These are phyloP conservation scores for Jimgerdemannia lactiflua DNA, from an alignment of 192 early-diverging fungal genomes.

Conservation along the genomic window DNA sequence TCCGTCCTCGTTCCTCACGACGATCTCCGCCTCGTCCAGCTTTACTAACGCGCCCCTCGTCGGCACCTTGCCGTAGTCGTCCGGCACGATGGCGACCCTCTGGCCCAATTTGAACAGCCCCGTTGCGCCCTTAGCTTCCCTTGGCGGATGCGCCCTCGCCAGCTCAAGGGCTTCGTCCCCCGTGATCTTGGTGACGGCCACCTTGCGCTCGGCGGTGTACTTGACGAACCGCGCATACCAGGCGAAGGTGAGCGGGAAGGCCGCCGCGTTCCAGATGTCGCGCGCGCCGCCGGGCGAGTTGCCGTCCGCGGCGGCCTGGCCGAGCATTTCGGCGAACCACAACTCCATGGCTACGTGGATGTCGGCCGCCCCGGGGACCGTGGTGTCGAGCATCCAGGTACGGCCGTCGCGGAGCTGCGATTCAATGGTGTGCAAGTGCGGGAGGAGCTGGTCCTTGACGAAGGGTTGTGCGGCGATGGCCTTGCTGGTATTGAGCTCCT, in stretches of 20 bases:
- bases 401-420: constrained; percentile 13
- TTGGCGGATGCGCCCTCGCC: constrained; percentile 5
- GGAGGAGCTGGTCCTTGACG: constrained; percentile 16
- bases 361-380: constrained; percentile 15
- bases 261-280: constrained; percentile 6
- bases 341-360: constrained; percentile 19
- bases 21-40: neutral
- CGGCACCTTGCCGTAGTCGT: constrained; percentile 42
- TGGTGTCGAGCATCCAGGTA: constrained; percentile 29
- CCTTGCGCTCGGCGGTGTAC: constrained; percentile 8
- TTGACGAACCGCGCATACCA: constrained; percentile 27
- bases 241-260: constrained; percentile 23
- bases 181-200: constrained; percentile 20
- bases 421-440: constrained; percentile 26
- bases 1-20: neutral
- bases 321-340: constrained; percentile 17
- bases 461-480: constrained; percentile 10
- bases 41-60: constrained; percentile 23
- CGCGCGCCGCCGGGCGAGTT: constrained; percentile 11
- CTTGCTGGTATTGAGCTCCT: constrained; percentile 15
- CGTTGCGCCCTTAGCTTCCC: neutral
- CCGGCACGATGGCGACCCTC: constrained; percentile 24
- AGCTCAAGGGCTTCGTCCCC: constrained; percentile 31
- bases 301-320: neutral
- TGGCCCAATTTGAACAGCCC: constrained; percentile 11